Evolutionary conservation across 495 filamentous ascomycete species (phyloP), one percentile per base, ranked within the genome.

Genomic region (Aspergillus mulundensis): DNA sequence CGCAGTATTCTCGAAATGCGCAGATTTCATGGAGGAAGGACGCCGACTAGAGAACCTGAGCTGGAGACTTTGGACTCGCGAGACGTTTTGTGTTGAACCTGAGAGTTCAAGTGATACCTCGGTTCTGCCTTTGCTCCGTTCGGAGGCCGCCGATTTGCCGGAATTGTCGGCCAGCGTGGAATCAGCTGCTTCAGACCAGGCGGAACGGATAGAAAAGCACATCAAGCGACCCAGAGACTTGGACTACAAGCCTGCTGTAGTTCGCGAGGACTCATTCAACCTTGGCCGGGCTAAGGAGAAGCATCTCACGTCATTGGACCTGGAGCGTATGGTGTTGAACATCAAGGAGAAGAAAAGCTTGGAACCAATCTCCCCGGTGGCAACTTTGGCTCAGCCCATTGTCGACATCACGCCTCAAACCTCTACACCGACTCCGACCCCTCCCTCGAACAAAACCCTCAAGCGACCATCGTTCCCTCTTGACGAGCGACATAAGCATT

Each of bases 41-140:
- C 84, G 90, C 64, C 80, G 94, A 65, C 77, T 97, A 56, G 95
- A 97, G 68, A 99, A 99, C 73, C 69, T 99, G 25, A 93, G 87
- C 63, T 99, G 94, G 94, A 80, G 94, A 56, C 75, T 99, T 59
- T 99, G 92, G 93, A 95, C 88, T 59, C 84, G 91, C 48, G 95
- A 97, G 68, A 96, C 91, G 8, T 94, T 99, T 61, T 97, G 94
- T 74, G 95, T 92, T 71, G 89, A 91, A 30, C 81, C 80, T n/a
- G 73, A 81, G 55, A 79, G 76, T 57, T 71, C 79, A 25, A 73
- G 68, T 56, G 56, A 73, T 57, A 69, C 75, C 43, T 71, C 80
- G 12, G 69, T 74, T 20, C 65, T 73, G 56, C 72, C 65, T 52
- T 73, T 70, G 18, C 65, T 69, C 25, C 80, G 68, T 54, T 77